Evolutionary conservation across 169 alveolate genomes (phyloP), one percentile per base, ranked within the genome.

Genomic region (Eimeria tenella): DNA sequence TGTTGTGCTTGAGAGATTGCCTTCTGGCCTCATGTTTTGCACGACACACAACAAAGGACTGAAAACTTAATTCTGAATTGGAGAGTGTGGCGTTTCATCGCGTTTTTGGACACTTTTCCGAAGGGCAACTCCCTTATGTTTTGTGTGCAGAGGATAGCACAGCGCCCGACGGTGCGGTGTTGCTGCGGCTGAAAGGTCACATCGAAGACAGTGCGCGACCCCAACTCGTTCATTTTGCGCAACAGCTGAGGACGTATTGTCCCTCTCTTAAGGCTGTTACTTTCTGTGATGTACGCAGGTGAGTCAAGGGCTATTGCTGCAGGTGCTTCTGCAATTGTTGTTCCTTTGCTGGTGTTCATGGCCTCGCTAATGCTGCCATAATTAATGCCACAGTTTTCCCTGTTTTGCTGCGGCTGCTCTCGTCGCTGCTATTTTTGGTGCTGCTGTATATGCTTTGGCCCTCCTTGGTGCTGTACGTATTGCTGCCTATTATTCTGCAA

Each of bases 221-320:
- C 6, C 70, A 19, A 8, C 63, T 82, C 55, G 49, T 56, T 73
- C 62, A 58, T 5, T 74, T 82, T 21, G 90, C 90, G 31, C 75
- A 56, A 74, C 4, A 73, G 5, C 90, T 82, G 60, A 15, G 70
- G 8, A 8, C 15, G 25, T 56, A 42, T 19, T 82, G 49, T 13
- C 90, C 90, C 23, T n/a, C 75, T 25, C 75, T 82, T 9, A 82
- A 82, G 52, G 90, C 90, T 25, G 90, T 82, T 56, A 82, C 90
- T 23, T 82, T 82, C 75, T 23, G 58, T 7, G 90, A 82, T 58
- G n/a, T 82, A 13, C 31, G 90, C 77, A 82, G 90, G 90, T 82
- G 19, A 58, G 19, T 15, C 77, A 17, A 5, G 49, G 9, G 77
- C 77, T 17, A n/a, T 23, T n/a, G 77, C 77, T n/a, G 77, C 77